phyloP scores from a whole-genome alignment of 1,284 basidiomycete genomes.

The Bjerkandera adusta region DNA sequence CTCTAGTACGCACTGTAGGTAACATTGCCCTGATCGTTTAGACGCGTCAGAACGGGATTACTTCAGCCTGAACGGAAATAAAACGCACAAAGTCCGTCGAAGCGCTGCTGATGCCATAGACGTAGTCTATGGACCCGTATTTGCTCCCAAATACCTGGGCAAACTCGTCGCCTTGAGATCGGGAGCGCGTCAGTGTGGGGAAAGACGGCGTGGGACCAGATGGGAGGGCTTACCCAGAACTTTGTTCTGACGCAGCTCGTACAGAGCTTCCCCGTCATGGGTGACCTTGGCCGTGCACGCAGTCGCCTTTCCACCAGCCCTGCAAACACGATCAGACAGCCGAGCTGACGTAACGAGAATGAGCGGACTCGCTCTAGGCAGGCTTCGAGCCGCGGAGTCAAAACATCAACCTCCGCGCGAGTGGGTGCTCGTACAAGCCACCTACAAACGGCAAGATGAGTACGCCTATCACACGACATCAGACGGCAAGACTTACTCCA shows the following conservation, averaged over 20 bases:
- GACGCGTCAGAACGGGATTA: not conserved
- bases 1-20: constrained; percentile 45
- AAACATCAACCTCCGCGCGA: constrained; percentile 9
- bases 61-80: not conserved
- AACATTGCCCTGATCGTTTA: constrained; percentile 54
- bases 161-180: constrained; percentile 29
- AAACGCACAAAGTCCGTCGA: constrained; percentile 31
- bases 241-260: constrained; percentile 63
- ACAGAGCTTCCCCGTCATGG: constrained; percentile 18
- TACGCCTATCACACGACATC: not conserved
- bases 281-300: constrained; percentile 58
- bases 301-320: constrained; percentile 71
- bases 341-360: not conserved
- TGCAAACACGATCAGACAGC: constrained; percentile 25
- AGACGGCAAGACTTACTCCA: constrained; percentile 43
- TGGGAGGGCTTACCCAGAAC: constrained; percentile 43
- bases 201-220: not conserved
- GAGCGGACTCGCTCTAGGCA: not conserved
- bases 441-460: not conserved
- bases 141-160: constrained; percentile 24
- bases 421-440: constrained; percentile 15
- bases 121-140: constrained; percentile 25
- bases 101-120: constrained; percentile 23
- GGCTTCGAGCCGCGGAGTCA: constrained; percentile 8
- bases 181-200: not conserved